These are phyloP conservation scores for Sonneratia alba DNA, from an alignment of 345 rosid genomes.

Conservation along the genomic window DNA sequence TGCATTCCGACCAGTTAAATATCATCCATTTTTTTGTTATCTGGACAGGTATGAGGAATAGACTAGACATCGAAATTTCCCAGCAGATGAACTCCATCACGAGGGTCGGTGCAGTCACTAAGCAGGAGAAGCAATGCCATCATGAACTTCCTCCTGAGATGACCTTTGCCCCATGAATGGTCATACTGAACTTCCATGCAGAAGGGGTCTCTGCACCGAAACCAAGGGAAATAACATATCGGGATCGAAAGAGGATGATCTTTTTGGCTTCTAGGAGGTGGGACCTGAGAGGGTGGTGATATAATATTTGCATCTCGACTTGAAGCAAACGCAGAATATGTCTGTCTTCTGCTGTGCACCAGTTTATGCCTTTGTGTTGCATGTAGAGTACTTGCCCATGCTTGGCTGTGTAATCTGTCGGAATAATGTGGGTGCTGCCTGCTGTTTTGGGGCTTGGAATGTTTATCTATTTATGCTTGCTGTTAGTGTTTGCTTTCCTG, in stretches of 20 bases:
- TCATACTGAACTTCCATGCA: background rate
- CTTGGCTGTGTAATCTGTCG: background rate
- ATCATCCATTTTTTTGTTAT: background rate
- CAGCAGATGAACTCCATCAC: background rate
- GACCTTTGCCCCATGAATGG: constrained; percentile 10
- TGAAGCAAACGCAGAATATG: background rate
- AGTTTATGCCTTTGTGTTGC: background rate
- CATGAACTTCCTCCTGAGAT: constrained; percentile 1
- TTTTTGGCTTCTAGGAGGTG: background rate
- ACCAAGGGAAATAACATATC: background rate
- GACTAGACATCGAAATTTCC: background rate
- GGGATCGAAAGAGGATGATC: background rate
- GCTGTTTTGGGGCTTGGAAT: background rate
- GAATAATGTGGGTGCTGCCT: background rate
- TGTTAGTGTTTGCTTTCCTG: no score
- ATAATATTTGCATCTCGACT: background rate
- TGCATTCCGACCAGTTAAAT: background rate
- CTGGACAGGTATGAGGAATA: background rate
- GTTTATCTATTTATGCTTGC: background rate
- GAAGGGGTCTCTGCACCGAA: background rate
- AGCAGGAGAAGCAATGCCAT: background rate
- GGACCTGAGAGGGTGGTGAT: background rate
- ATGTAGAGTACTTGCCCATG: background rate
- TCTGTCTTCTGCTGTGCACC: background rate
- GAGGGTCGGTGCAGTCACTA: background rate